Evolutionary conservation across 2,329 filamentous ascomycete species (phyloP), one percentile per base, ranked within the genome.

Genomic region (Penicillium griseofulvum): DNA sequence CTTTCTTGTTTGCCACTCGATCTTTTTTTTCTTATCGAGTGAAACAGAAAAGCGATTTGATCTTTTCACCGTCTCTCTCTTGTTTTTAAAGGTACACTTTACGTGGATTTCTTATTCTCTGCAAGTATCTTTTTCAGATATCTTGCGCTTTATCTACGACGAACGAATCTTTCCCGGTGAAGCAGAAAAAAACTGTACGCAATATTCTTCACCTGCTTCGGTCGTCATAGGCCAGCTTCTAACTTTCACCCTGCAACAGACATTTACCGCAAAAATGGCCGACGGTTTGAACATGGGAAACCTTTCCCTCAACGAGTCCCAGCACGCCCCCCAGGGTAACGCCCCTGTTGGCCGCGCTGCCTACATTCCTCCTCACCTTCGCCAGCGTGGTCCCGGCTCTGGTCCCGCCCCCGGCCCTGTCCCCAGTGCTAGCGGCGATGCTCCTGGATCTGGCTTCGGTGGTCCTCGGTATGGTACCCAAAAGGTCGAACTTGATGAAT

Each of bases 311-410:
- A 82, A 83, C 72, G 84, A 87, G 64, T 84, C 82, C 58, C 80
- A 85, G 75, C 83, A 86, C 71, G 83, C 82, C 54, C 73, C 74
- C 49, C 76, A 77, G 69, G 73, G 73, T 61, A 60, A 63, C 58
- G 74, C 76, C 66, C 73, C 73, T 64, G 71, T 73, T 57, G 81
- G 82, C 65, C 84, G 83, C 69, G 78, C 82, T 72, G 81, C 84
- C 65, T 87, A 87, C 74, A 86, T 87, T 65, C 84, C 84, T 68
- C 84, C 84, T 66, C 84, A 87, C 72, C 80, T 86, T 62, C 82
- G 84, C 63, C 69, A 72, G 51, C 73, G 72, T 57, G 65, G 66
- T 51, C 64, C 65, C 56, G 71, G 71, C 54, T 24, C 51, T 24
- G 51, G 44, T 34, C 38, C 52, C 19, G 68, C 71, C 9, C 14